A percentile compares a stretch with the other conserved stretches of the same genome.
Evolutionary conservation across 2,329 filamentous ascomycete genomes (phyloP).

Genomic region (Cladosporium sp.): DNA sequence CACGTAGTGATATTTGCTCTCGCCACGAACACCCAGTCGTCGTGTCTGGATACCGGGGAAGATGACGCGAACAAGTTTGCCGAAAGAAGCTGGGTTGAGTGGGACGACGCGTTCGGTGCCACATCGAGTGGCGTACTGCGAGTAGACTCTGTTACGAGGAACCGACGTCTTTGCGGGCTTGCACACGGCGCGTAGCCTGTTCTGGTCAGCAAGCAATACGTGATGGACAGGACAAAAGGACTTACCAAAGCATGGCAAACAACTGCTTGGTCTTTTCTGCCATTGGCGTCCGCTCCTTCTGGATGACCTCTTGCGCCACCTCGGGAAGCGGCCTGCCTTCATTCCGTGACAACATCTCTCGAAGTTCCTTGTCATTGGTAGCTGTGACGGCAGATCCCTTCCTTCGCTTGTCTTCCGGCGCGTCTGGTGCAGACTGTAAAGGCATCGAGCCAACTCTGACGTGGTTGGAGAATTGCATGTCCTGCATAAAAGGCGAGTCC

Average conservation of each 20-base stretch:
- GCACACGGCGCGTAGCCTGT: conserved; percentile 70
- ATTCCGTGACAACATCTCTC: conserved; percentile 68
- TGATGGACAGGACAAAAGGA: conserved; percentile 20
- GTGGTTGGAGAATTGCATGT: conserved; percentile 25
- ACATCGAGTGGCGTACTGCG: conserved; percentile 89
- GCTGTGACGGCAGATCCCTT: conserved; percentile 64
- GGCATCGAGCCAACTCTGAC: conserved; percentile 26
- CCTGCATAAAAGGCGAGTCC: conserved; percentile 24
- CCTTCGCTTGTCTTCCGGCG: conserved; percentile 45
- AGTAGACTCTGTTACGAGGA: conserved; percentile 87
- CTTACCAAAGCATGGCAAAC: conserved; percentile 84
- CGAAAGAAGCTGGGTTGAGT: conserved; percentile 93
- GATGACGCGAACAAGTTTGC: conserved; percentile 91
- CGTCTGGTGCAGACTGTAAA: conserved; percentile 21
- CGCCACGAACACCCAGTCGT: conserved; percentile 84
- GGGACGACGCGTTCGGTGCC: conserved; percentile 91
- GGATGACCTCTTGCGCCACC: conserved; percentile 70
- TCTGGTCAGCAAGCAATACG: conserved; percentile 13
- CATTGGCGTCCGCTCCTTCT: conserved; percentile 74
- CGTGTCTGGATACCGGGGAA: conserved; percentile 94
- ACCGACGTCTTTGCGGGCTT: conserved; percentile 77
- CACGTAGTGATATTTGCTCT: conserved; percentile 96
- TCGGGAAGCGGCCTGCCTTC: conserved; percentile 64
- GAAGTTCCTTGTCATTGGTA: conserved; percentile 77
- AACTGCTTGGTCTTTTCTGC: conserved; percentile 80